These are phyloP conservation scores for Fusarium temperatum DNA, from an alignment of 2,329 filamentous ascomycete species.

Conservation along the genomic window DNA sequence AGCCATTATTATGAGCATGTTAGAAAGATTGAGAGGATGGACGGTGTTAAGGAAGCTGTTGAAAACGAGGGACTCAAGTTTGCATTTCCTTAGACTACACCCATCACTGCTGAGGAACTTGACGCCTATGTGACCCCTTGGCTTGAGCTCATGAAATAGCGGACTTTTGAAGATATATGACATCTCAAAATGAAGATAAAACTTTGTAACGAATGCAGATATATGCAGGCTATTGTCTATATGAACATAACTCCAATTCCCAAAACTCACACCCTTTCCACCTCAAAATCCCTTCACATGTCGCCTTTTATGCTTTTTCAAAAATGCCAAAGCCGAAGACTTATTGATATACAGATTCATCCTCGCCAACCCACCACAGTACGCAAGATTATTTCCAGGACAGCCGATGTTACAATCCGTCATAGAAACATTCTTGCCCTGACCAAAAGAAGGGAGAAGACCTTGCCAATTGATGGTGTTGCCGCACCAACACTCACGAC, in stretches of 20 bases:
- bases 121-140: rapidly evolving
- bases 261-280: not conserved
- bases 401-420: conserved; percentile 47
- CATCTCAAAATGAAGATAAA: not conserved
- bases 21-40: not conserved
- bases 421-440: conserved; percentile 45
- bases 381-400: conserved; percentile 46
- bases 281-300: not conserved
- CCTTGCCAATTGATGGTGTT: conserved; percentile 44
- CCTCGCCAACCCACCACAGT: conserved; percentile 44
- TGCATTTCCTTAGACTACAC: not conserved
- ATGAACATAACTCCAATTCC: not conserved
- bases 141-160: rapidly evolving
- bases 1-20: not conserved
- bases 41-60: not conserved
- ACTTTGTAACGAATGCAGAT: not conserved
- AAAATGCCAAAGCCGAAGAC: conserved; percentile 2
- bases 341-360: conserved; percentile 48
- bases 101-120: not conserved
- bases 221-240: not conserved
- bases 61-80: not conserved
- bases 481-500: conserved; percentile 52
- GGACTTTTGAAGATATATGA: too few relatives aligned
- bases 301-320: conserved; percentile 15
- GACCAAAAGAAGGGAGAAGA: conserved; percentile 13